phyloP scores from a whole-genome alignment of 2,329 filamentous ascomycete species.

The Lachnellula subtilissima region DNA sequence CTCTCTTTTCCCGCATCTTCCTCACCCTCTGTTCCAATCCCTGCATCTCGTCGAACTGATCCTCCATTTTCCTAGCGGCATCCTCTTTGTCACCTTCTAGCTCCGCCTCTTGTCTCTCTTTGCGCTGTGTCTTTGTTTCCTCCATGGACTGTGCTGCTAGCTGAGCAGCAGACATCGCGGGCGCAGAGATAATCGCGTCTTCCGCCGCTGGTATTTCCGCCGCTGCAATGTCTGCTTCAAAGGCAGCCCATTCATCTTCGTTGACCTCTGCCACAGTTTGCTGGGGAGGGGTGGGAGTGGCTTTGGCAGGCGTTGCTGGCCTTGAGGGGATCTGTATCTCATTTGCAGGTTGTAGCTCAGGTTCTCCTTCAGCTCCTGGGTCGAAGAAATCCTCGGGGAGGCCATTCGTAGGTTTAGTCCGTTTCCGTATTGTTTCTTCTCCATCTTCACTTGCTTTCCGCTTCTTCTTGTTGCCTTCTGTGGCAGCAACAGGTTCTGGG shows the following conservation, averaged over 20 bases:
- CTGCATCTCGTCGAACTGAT: slow-evolving; percentile 81
- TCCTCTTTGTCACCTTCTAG: slow-evolving; percentile 69
- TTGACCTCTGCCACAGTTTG: slow-evolving; percentile 43
- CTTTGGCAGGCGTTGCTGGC: slow-evolving; percentile 51
- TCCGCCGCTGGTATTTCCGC: slow-evolving; percentile 32
- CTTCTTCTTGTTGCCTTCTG: slow-evolving; percentile 39
- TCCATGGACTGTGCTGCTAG: slow-evolving; percentile 49
- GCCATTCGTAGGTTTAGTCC: slow-evolving; percentile 35
- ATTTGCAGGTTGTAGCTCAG: slow-evolving; percentile 15
- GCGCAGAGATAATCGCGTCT: slow-evolving; percentile 62
- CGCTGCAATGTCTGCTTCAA: slow-evolving; percentile 72
- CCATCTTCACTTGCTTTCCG: slow-evolving; percentile 41
- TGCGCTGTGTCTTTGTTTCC: slow-evolving; percentile 44
- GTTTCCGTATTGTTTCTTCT: slow-evolving; percentile 41
- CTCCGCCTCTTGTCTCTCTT: slow-evolving; percentile 48
- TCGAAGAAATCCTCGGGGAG: slow-evolving; percentile 34
- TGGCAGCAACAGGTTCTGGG: slow-evolving; percentile 1
- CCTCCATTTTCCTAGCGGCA: slow-evolving; percentile 65
- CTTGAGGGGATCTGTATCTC: slow-evolving; percentile 61
- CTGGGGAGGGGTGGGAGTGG: slow-evolving; percentile 38
- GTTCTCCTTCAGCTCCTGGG: slow-evolving; percentile 13
- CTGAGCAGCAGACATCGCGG: slow-evolving; percentile 61
- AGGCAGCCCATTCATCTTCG: slow-evolving; percentile 81
- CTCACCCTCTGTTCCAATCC: slow-evolving; percentile 68
- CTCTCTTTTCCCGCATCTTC: slow-evolving; percentile 64